Evolutionary conservation across 345 rosid species (phyloP), one percentile per base, ranked within the genome.

Genomic region (Nephelium lappaceum): DNA sequence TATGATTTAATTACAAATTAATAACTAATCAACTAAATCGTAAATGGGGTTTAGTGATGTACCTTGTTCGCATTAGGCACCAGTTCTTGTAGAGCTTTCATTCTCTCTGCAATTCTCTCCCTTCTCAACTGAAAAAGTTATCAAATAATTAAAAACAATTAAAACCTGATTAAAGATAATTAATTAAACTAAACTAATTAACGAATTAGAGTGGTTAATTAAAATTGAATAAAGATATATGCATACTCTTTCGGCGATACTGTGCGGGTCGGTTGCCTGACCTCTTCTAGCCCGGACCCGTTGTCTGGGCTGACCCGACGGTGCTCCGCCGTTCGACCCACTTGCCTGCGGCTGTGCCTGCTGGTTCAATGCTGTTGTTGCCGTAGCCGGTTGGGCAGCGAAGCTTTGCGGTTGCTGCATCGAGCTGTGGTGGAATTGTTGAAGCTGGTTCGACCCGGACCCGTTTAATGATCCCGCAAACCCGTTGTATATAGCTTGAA

Each of bases 61-160:
- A 95, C 99, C 98, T 93, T 95, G 88, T 96, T 96, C 84, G 91
- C 97, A 81, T 94, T 96, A 21, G 99, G 99, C 70, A 96, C 99
- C 5, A 96, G 85, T 85, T 94, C 99, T 79, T 96, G 99, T 55
- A 96, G 93, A 71, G 99, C 93, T 87, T 93, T 96, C 99, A 94
- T 96, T 78, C 99, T 86, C 82, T 96, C 99, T 63, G 99, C 98
- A 64, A 96, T 96, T 78, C 99, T 90, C 82, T 94, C 99, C 60
- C 99, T 91, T 55, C 99, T 91, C 69, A 94, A 81, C 99, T 96
- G 95, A 73, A 53, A n/a, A 73, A 73, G 0, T 31, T 18, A 55
- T 6, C 71, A 39, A 55, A 57, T 16, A 47, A 25, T 80, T 81
- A 67, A 67, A 72, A 69, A 65, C 5, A 41, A 36, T 36, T 69